Conservation (phyloP, 2,329 filamentous ascomycete genomes). For the Simplicillium aogashimaense region DNA sequence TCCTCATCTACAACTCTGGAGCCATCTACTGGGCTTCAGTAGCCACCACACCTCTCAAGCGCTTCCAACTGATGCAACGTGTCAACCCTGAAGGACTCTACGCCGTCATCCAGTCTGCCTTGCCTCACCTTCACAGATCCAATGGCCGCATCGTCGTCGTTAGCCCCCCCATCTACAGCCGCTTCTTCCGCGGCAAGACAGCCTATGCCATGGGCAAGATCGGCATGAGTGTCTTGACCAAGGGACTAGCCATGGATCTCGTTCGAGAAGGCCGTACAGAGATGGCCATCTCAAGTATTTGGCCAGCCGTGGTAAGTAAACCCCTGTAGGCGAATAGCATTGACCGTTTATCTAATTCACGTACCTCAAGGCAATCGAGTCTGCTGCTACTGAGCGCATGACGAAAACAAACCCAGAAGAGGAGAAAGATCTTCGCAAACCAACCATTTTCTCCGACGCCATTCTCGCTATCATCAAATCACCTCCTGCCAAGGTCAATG, state of each 20-base stretch:
- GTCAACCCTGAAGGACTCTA: slow-evolving; percentile 72
- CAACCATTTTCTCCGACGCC: slow-evolving; percentile 71
- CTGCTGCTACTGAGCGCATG: slow-evolving; percentile 56
- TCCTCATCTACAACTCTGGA: slow-evolving; percentile 72
- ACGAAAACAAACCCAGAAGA: slow-evolving; percentile 32
- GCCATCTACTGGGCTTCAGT: slow-evolving; percentile 80
- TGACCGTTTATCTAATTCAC: too few relatives aligned
- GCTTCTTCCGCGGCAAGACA: slow-evolving; percentile 79
- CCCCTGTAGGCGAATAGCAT: not conserved
- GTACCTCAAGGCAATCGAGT: slow-evolving; percentile 49
- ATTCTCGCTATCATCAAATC: slow-evolving; percentile 61
- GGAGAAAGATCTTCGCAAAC: slow-evolving; percentile 51
- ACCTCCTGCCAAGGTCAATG: slow-evolving; percentile 54
- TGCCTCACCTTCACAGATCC: slow-evolving; percentile 53
- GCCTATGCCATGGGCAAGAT: slow-evolving; percentile 74
- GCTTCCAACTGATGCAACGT: slow-evolving; percentile 70
- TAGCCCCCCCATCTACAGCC: slow-evolving; percentile 73
- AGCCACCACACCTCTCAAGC: slow-evolving; percentile 59
- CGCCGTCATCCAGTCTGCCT: slow-evolving; percentile 53
- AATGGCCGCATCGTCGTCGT: slow-evolving; percentile 65
- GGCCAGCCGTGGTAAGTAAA: slow-evolving; percentile 61
- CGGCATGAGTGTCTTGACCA: slow-evolving; percentile 72
- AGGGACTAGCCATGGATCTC: slow-evolving; percentile 77
- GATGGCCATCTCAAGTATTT: slow-evolving; percentile 75
- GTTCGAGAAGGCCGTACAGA: slow-evolving; percentile 50